A percentile compares a stretch with the other conserved stretches of the same genome.
Conservation (phyloP, 2,329 filamentous ascomycete genomes). For the Alternaria gansuensis region DNA sequence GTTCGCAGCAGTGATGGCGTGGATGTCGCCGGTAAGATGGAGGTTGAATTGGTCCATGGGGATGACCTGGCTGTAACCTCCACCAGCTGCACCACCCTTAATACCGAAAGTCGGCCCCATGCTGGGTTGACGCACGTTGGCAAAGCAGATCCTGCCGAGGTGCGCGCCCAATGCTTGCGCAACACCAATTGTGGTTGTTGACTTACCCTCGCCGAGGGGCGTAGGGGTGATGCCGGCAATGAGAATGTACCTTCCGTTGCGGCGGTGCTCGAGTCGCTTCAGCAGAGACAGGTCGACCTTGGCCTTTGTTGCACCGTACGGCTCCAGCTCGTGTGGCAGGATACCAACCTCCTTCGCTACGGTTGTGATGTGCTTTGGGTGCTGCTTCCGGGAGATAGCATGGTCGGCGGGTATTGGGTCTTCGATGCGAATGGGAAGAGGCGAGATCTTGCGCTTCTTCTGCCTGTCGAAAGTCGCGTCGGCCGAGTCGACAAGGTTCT, state of each 20-base stretch:
- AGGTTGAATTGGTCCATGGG: constrained; percentile 99
- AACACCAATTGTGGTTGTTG: constrained; percentile 95
- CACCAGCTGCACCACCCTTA: constrained; percentile 96
- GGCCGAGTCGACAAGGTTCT: constrained; percentile 91
- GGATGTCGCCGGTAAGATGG: constrained; percentile 96
- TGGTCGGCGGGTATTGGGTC: constrained; percentile 94
- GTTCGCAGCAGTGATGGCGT: constrained; percentile 96
- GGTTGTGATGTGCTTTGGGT: constrained; percentile 88
- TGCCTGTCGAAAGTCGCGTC: constrained; percentile 82
- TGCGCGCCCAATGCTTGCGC: constrained; percentile 92
- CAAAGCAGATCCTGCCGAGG: constrained; percentile 86
- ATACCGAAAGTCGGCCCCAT: constrained; percentile 99
- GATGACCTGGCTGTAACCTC: constrained; percentile 98
- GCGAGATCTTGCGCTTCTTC: constrained; percentile 79
- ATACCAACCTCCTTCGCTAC: constrained; percentile 90
- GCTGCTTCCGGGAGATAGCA: constrained; percentile 85
- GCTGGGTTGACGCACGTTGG: constrained; percentile 95
- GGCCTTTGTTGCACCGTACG: constrained; percentile 93
- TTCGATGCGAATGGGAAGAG: constrained; percentile 82
- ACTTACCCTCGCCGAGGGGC: constrained; percentile 96
- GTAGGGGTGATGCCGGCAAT: constrained; percentile 97
- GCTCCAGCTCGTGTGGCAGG: constrained; percentile 86
- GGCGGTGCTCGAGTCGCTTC: constrained; percentile 84
- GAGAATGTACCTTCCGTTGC: constrained; percentile 88
- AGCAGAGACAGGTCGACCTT: constrained; percentile 88